A percentile compares a stretch with the other conserved stretches of the same genome.
These are phyloP conservation scores for Metschnikowia matae DNA, from an alignment of 805 yeast genomes.

Conservation along the genomic window DNA sequence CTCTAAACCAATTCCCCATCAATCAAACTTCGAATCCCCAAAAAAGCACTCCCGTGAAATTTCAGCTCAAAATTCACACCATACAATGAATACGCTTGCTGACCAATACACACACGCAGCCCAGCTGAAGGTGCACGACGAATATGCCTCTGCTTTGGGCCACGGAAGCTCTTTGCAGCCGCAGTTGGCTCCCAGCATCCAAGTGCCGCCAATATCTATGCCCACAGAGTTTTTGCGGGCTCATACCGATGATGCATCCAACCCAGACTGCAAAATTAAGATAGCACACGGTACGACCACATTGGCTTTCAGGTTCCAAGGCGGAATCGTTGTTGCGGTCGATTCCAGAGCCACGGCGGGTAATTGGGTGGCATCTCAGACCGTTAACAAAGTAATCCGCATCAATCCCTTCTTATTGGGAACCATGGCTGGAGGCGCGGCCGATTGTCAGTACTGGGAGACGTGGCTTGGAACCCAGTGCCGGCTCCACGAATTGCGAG, in stretches of 20 bases:
- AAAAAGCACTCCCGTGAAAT: background rate
- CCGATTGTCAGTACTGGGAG: conserved; percentile 99
- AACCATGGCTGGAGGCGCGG: conserved; percentile 99
- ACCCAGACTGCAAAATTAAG: conserved; percentile 92
- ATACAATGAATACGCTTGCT: conserved; percentile 37
- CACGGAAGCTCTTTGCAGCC: conserved; percentile 20
- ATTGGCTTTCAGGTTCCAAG: conserved; percentile 91
- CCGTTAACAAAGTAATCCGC: conserved; percentile 95
- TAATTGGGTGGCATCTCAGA: conserved; percentile 95
- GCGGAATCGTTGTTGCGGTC: conserved; percentile 93
- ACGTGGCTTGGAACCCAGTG: conserved; percentile 98
- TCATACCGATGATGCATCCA: conserved; percentile 92
- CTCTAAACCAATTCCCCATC: background rate
- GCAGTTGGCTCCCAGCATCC: conserved; percentile 55
- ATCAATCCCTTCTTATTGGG: conserved; percentile 94
- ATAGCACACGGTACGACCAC: conserved; percentile 99
- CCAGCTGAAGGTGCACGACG: conserved; percentile 24
- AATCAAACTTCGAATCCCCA: background rate
- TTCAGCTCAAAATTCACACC: background rate
- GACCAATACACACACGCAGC: conserved; percentile 33
- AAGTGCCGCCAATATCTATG: conserved; percentile 77
- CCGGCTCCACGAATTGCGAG: conserved; percentile 88
- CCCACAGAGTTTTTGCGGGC: conserved; percentile 94
- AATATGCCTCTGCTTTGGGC: conserved; percentile 25
- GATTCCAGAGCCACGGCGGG: conserved; percentile 99